Conservation (phyloP, 352 stramenopile species). For the Phytophthora sp. region DNA sequence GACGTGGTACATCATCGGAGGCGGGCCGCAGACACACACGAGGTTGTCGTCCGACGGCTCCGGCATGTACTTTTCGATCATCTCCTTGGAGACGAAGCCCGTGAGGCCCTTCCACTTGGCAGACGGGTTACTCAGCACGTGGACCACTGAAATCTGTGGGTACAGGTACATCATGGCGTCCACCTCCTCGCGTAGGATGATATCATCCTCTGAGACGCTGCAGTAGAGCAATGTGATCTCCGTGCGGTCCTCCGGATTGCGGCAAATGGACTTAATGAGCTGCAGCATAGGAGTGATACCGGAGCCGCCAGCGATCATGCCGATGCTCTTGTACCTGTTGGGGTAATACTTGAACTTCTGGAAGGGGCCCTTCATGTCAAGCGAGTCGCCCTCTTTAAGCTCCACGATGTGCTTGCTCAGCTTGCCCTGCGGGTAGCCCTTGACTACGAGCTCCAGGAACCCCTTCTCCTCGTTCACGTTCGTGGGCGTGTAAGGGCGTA, state of each 20-base stretch:
- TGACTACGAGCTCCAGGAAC: conserved; percentile 90
- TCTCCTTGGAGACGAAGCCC: conserved; percentile 85
- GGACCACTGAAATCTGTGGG: conserved; percentile 76
- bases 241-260: conserved; percentile 84
- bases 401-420: conserved; percentile 89
- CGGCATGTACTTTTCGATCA: conserved; percentile 86
- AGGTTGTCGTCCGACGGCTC: conserved; percentile 77
- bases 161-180: conserved; percentile 85
- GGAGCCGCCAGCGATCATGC: conserved; percentile 90
- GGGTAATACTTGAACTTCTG: conserved; percentile 85
- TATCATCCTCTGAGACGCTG: conserved; percentile 89
- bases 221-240: conserved; percentile 87
- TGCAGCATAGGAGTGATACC: conserved; percentile 93
- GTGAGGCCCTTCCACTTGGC: conserved; percentile 69
- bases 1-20: conserved; percentile 90
- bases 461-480: conserved; percentile 87
- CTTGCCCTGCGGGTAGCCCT: conserved; percentile 85
- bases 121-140: conserved; percentile 76
- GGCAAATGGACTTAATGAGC: conserved; percentile 83
- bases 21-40: conserved; percentile 90
- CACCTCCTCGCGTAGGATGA: conserved; percentile 89
- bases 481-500: conserved; percentile 89
- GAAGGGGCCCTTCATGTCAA: conserved; percentile 93
- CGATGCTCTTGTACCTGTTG: conserved; percentile 91
- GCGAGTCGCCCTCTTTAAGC: conserved; percentile 82